These are phyloP conservation scores for Coemansia sp. DNA, from an alignment of 192 early-diverging fungal species.

Conservation along the genomic window DNA sequence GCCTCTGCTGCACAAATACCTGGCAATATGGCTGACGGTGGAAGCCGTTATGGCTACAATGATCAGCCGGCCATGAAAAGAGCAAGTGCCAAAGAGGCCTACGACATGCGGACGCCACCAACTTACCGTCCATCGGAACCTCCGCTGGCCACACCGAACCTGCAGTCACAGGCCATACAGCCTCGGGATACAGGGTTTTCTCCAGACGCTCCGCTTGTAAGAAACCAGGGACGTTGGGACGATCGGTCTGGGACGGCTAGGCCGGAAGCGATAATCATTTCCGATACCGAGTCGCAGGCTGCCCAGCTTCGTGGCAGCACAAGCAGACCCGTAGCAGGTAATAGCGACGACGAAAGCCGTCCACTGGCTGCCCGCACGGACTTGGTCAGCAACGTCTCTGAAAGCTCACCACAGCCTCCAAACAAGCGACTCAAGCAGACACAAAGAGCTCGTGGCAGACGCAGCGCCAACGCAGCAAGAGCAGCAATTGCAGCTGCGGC, in stretches of 20 bases:
- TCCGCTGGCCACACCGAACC: background rate
- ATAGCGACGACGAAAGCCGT: conserved; percentile 37
- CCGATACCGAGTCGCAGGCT: conserved; percentile 21
- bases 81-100: background rate
- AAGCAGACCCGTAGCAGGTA: background rate
- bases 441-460: conserved; percentile 9
- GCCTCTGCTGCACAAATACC: background rate
- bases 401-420: conserved; percentile 12
- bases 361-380: conserved; percentile 28
- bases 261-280: conserved; percentile 14
- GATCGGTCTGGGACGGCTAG: background rate
- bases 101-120: conserved; percentile 25
- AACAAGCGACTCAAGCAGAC: conserved; percentile 29
- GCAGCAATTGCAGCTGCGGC: conserved; percentile 11
- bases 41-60: conserved; percentile 8
- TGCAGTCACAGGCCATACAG: conserved; percentile 6
- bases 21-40: background rate
- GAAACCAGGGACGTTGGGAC: conserved; percentile 13
- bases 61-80: background rate
- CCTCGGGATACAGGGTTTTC: conserved; percentile 3
- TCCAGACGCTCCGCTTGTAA: conserved; percentile 15
- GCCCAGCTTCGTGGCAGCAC: background rate
- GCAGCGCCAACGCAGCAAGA: conserved; percentile 17
- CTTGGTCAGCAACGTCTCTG: conserved; percentile 2
- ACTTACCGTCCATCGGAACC: background rate